phyloP scores from a whole-genome alignment of 495 filamentous ascomycete species.

The Parathielavia hyrcaniae region DNA sequence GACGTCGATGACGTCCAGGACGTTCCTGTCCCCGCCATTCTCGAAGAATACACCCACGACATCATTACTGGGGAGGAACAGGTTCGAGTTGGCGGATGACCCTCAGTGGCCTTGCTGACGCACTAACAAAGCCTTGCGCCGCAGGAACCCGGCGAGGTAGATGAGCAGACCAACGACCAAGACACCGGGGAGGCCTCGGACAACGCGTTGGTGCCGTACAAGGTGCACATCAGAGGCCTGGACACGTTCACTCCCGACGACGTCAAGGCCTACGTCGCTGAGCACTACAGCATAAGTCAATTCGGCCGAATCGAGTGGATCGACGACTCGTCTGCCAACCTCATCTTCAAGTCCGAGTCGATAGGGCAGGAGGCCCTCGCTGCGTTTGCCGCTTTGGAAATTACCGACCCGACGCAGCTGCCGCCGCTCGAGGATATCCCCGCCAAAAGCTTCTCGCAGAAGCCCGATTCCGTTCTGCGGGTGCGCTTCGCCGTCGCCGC shows the following conservation, averaged over 20 bases:
- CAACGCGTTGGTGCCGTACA: constrained; percentile 44
- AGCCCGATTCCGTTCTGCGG: constrained; percentile 62
- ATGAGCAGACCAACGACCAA: constrained; percentile 25
- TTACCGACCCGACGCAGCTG: constrained; percentile 43
- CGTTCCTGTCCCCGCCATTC: constrained; percentile 30
- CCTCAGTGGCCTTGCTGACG: constrained; percentile 4
- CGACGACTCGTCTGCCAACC: constrained; percentile 83
- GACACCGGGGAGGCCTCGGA: constrained; percentile 21
- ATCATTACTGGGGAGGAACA: constrained; percentile 36
- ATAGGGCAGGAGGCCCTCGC: constrained; percentile 65
- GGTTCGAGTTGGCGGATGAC: constrained; percentile 20
- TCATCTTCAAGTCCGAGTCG: constrained; percentile 63
- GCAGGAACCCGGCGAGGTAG: constrained; percentile 38
- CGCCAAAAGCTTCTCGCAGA: constrained; percentile 58
- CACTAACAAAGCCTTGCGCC: constrained; percentile 1
- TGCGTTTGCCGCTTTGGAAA: constrained; percentile 48
- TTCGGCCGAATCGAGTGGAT: constrained; percentile 81
- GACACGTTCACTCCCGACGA: constrained; percentile 73
- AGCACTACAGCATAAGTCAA: constrained; percentile 52
- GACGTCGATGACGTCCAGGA: constrained; percentile 48
- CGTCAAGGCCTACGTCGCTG: constrained; percentile 60
- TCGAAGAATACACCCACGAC: constrained; percentile 45
- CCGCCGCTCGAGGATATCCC: constrained; percentile 46
- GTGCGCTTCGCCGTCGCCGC: constrained; percentile 66
- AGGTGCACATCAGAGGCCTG: constrained; percentile 77